Percentiles rank a stretch among this genome's conserved stretches.
These are phyloP conservation scores for Phenoliferia sp. DNA, from an alignment of 1,284 basidiomycete genomes.

Conservation along the genomic window DNA sequence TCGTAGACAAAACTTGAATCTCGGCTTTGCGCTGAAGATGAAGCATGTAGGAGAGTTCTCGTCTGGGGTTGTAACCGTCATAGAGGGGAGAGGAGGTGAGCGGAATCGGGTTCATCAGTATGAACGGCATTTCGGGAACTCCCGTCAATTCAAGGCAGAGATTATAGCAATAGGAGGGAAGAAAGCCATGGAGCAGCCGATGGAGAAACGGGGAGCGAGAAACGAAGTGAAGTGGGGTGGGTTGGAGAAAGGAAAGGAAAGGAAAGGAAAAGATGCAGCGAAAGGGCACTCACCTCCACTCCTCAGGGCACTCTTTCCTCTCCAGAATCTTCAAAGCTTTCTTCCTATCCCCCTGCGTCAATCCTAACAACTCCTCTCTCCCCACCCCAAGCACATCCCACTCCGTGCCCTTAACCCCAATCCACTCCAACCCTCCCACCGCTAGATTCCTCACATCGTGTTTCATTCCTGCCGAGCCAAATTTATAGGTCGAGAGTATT, in stretches of 20 bases:
- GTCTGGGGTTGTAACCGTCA: slow-evolving; percentile 47
- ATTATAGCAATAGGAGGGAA: too few species aligned
- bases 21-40: slow-evolving; percentile 77
- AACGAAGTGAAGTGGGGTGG: slow-evolving; percentile 9
- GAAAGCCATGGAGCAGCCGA: background rate
- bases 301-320: slow-evolving; percentile 51
- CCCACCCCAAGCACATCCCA: slow-evolving; percentile 57
- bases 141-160: background rate
- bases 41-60: slow-evolving; percentile 71
- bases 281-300: slow-evolving; percentile 63
- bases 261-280: background rate
- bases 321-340: slow-evolving; percentile 68
- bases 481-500: slow-evolving; percentile 74
- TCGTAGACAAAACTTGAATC: slow-evolving; percentile 62
- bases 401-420: slow-evolving; percentile 69
- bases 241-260: background rate
- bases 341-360: slow-evolving; percentile 65
- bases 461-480: slow-evolving; percentile 48
- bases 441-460: slow-evolving; percentile 63
- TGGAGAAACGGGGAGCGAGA: background rate
- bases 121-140: background rate
- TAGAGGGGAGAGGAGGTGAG: background rate
- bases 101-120: background rate
- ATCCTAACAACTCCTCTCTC: slow-evolving; percentile 60
- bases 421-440: slow-evolving; percentile 64